A percentile compares a stretch with the other conserved stretches of the same genome.
phyloP scores from a whole-genome alignment of 805 yeast species.

The Danielia oregonensis region DNA sequence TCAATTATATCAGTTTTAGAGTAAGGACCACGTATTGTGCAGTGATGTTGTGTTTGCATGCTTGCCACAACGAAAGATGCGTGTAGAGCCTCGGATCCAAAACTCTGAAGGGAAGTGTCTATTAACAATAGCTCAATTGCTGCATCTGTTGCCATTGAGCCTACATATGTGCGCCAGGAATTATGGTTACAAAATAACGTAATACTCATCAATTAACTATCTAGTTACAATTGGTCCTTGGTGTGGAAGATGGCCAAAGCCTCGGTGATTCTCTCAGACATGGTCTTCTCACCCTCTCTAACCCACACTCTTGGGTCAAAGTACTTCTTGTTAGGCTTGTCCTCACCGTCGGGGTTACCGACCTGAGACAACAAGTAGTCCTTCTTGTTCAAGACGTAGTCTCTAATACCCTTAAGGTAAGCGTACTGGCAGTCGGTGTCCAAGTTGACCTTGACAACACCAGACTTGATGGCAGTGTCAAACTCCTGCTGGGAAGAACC shows the following conservation, averaged over 20 bases:
- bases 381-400: slow-evolving; percentile 92
- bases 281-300: slow-evolving; percentile 99
- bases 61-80: no score
- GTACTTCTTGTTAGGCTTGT: slow-evolving; percentile 99
- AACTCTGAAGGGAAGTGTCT: no score
- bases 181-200: no score
- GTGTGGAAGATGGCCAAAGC: slow-evolving; percentile 88
- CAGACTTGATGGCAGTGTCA: slow-evolving; percentile 83
- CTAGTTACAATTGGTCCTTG: slow-evolving; percentile 48
- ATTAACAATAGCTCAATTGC: no score
- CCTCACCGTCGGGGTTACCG: slow-evolving; percentile 99
- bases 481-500: slow-evolving; percentile 93
- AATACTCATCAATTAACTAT: background rate
- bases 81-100: no score
- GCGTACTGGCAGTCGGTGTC: slow-evolving; percentile 99
- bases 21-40: no score
- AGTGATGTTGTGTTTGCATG: no score
- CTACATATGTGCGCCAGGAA: no score
- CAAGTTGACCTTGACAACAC: slow-evolving; percentile 98
- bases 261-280: slow-evolving; percentile 79
- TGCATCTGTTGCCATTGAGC: no score
- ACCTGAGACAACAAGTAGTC: slow-evolving; percentile 86
- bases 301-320: slow-evolving; percentile 99
- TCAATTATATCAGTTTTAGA: no score
- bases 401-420: slow-evolving; percentile 94